Evolutionary conservation across 1,284 basidiomycete genomes (phyloP).

Genomic region (Apiotrichum domesticum): DNA sequence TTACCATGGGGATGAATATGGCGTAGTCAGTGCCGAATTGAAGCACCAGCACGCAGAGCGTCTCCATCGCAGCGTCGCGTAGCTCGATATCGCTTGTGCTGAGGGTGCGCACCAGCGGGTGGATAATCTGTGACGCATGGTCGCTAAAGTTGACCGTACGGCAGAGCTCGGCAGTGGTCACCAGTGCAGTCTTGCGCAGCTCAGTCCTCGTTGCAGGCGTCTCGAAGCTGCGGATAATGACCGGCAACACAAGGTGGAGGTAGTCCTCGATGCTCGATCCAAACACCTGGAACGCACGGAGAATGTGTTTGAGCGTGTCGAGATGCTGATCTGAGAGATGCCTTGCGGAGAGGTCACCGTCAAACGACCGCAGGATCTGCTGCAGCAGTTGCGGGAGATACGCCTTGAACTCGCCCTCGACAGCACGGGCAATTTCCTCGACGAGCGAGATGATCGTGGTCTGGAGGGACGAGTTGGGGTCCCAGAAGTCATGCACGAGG

Average conservation of each 20-base stretch:
- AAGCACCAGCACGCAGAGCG: slow-evolving; percentile 81
- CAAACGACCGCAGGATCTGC: slow-evolving; percentile 80
- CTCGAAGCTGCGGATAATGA: slow-evolving; percentile 89
- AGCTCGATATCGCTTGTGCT: slow-evolving; percentile 72
- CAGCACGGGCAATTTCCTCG: slow-evolving; percentile 87
- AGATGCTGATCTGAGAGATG: slow-evolving; percentile 66
- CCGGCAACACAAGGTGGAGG: slow-evolving; percentile 90
- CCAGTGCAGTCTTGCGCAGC: slow-evolving; percentile 81
- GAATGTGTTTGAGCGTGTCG: slow-evolving; percentile 74
- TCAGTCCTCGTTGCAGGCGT: slow-evolving; percentile 66
- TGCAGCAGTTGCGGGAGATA: slow-evolving; percentile 92
- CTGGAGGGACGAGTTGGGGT: slow-evolving; percentile 70
- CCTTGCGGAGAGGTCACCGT: slow-evolving; percentile 59
- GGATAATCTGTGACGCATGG: slow-evolving; percentile 94
- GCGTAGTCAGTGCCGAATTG: slow-evolving; percentile 96
- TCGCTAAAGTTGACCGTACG: slow-evolving; percentile 98
- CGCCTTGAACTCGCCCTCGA: slow-evolving; percentile 97
- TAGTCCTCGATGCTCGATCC: slow-evolving; percentile 97
- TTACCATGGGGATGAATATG: slow-evolving; percentile 94
- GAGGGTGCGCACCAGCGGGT: slow-evolving; percentile 86
- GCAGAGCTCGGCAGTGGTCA: slow-evolving; percentile 85
- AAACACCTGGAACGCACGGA: slow-evolving; percentile 83
- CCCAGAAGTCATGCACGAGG: slow-evolving; percentile 84
- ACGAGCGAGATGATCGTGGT: slow-evolving; percentile 89
- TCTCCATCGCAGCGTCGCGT: slow-evolving; percentile 83